Evolutionary conservation across 352 stramenopile genomes (phyloP), one percentile per base, ranked within the genome.

Genomic region (Phytopythium chamaehyphon): DNA sequence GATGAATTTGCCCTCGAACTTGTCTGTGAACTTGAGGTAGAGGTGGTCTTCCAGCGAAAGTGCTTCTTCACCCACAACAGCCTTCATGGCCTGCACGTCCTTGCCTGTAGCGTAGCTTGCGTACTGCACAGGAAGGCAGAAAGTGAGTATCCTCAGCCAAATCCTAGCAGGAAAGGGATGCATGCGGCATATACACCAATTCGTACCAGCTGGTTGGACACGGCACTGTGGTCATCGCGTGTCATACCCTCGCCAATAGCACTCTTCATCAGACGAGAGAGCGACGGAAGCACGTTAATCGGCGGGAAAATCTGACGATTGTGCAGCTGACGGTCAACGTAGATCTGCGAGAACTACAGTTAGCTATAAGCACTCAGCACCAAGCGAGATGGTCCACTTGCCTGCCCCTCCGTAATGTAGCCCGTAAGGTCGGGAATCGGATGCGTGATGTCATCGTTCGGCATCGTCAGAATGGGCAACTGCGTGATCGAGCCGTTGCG

Each of bases 391-490:
- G 26, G 49, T 49, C 12, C 33, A 46, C 26, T 38, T 65, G 83
- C 96, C 84, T 99, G 97, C 59, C 96, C 97, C 71, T 99, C 97
- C 28, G 97, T 99, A 77, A 99, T 99, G 76, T 99, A 99, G 35
- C 97, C 97, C 55, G 97, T 99, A 53, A 99, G 81, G 93, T 99
- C 97, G 57, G 97, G 97, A 86, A 99, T 99, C 55, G 97, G 97
- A 69, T 99, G 97, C 42, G 97, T 99, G 79, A 99, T 99, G 86
- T 99, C 97, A 73, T 99, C 96, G 86, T 99, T 99, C 57, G 97
- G 97, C 96, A 99, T 99, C 42, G 97, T 99, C 66, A 99, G 75
- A 75, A 99, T 99, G 54, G 97, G 97, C 51, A 99, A 81, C 79
- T 99, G 96, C 44, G 97, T 99, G 71, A 99, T 99, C 43, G 96